Conservation (phyloP, 169 alveolate genomes). For the Theileria annulata region DNA sequence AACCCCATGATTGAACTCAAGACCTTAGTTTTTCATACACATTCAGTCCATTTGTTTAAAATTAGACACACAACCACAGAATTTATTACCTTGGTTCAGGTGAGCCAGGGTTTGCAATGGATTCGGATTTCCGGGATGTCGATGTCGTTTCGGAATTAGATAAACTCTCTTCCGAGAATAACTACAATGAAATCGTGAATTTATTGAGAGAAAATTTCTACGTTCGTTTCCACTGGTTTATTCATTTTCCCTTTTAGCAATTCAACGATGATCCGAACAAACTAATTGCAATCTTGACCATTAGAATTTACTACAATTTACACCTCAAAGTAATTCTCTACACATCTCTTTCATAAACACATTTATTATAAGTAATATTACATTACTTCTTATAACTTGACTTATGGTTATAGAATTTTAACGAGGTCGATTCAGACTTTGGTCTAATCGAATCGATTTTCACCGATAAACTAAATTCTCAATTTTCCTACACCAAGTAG, state of each 20-base stretch:
- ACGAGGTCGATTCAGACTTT: constrained; percentile 31
- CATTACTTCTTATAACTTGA: not conserved
- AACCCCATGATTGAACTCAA: constrained; percentile 4
- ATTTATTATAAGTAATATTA: not conserved
- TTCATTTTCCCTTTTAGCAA: not conserved
- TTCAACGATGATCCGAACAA: constrained; percentile 37
- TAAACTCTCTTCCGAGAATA: constrained; percentile 29
- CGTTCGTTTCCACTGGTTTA: constrained; percentile 3
- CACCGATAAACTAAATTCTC: constrained; percentile 39
- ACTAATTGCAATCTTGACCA: constrained; percentile 51
- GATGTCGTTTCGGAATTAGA: constrained; percentile 28
- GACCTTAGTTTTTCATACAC: not conserved
- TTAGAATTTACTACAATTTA: constrained; percentile 48
- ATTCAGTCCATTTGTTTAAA: not conserved
- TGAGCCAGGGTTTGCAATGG: not conserved
- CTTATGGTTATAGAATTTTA: not conserved
- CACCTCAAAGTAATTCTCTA: constrained; percentile 34
- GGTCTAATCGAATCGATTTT: constrained; percentile 42
- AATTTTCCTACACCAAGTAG: constrained; percentile 11
- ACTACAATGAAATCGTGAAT: constrained; percentile 38
- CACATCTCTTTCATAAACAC: not conserved
- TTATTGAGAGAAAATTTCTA: constrained; percentile 40
- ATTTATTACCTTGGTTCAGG: not conserved
- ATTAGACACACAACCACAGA: not conserved
- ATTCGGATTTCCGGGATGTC: not conserved